A percentile compares a stretch with the other conserved stretches of the same genome.
Conservation (phyloP, 2,329 filamentous ascomycete genomes). For the Dothideomycetidae sp. region DNA sequence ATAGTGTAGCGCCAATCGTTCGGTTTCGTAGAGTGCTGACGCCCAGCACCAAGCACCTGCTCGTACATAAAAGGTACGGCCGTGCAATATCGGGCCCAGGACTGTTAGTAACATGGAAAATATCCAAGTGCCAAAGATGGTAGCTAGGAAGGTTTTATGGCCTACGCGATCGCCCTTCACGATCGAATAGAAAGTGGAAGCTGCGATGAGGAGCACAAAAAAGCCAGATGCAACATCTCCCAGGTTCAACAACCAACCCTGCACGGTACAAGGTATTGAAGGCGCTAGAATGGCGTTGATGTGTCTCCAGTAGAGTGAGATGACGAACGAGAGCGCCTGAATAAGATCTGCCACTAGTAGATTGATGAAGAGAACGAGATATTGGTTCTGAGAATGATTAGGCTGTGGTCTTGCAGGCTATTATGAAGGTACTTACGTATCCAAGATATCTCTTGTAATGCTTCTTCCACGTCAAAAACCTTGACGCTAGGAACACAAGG, state of each 20-base stretch:
- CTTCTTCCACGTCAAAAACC: slow-evolving; percentile 20
- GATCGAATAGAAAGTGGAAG: slow-evolving; percentile 52
- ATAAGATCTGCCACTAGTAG: slow-evolving; percentile 54
- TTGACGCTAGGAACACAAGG: slow-evolving; percentile 19
- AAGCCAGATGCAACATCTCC: slow-evolving; percentile 53
- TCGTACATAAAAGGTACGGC: slow-evolving; percentile 42
- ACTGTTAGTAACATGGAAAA: slow-evolving; percentile 45
- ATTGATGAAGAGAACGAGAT: slow-evolving; percentile 55
- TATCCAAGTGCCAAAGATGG: slow-evolving; percentile 40
- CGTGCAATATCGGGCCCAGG: slow-evolving; percentile 34
- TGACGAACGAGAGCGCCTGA: slow-evolving; percentile 48
- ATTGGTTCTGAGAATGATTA: slow-evolving; percentile 38
- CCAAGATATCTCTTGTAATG: slow-evolving; percentile 20
- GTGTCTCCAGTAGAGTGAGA: slow-evolving; percentile 46
- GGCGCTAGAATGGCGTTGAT: slow-evolving; percentile 41
- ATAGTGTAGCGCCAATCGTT: slow-evolving; percentile 49
- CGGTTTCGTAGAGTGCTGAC: slow-evolving; percentile 36
- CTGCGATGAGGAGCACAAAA: slow-evolving; percentile 51
- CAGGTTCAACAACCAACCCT: slow-evolving; percentile 55
- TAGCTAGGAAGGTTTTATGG: slow-evolving; percentile 35
- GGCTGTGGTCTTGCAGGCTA: background rate
- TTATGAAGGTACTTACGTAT: slow-evolving; percentile 11
- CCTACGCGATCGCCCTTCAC: slow-evolving; percentile 41
- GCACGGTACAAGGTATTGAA: slow-evolving; percentile 43
- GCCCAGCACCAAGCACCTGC: slow-evolving; percentile 59